Conservation (phyloP, 345 rosid genomes). For the Conringia planisiliqua region DNA sequence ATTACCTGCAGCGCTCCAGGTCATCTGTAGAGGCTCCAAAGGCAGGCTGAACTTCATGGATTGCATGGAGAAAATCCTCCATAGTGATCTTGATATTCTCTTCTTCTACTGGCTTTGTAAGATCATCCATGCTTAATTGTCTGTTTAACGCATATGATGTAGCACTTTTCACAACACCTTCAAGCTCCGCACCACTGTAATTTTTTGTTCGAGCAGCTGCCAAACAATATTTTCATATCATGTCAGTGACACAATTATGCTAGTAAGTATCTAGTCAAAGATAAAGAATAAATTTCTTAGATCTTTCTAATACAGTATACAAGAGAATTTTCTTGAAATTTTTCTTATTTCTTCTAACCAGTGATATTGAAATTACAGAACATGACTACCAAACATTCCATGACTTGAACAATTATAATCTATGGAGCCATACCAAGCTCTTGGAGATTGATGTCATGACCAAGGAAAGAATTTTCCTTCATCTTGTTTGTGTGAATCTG, state of each 20-base stretch:
- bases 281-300: not conserved
- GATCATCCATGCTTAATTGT: conserved; percentile 92
- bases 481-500: conserved; percentile 97
- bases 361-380: not conserved
- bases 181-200: conserved; percentile 98
- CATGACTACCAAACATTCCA: conserved; percentile 4
- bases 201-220: conserved; percentile 98
- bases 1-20: conserved; percentile 90
- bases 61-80: conserved; percentile 87
- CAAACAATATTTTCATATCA: conserved; percentile 6
- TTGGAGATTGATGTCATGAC: conserved; percentile 75
- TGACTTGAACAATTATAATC: not conserved
- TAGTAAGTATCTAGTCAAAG: not conserved
- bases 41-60: conserved; percentile 78
- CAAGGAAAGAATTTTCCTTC: conserved; percentile 96
- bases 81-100: conserved; percentile 91
- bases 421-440: conserved; percentile 67
- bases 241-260: not conserved
- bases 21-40: conserved; percentile 99
- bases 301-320: not conserved
- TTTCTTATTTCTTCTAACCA: not conserved
- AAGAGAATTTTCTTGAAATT: not conserved
- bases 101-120: conserved; percentile 95
- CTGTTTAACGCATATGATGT: conserved; percentile 95
- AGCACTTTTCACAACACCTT: conserved; percentile 99